These are phyloP conservation scores for Leccinum fuscescens DNA, from an alignment of 1,284 basidiomycete genomes.

Conservation along the genomic window DNA sequence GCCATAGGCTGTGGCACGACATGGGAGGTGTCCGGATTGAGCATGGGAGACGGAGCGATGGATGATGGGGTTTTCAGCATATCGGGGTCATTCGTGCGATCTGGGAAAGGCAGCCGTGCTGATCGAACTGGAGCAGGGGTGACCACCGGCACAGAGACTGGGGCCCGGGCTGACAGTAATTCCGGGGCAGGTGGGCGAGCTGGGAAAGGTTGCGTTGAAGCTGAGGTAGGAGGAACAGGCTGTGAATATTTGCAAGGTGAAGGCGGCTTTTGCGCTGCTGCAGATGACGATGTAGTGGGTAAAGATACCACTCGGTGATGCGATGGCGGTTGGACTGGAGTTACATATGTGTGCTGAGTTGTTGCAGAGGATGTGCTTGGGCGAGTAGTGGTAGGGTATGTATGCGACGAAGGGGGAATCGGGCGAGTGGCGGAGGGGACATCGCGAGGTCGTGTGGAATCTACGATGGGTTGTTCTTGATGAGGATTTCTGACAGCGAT, in stretches of 20 bases:
- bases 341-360: slow-evolving; percentile 24
- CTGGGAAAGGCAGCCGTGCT: slow-evolving; percentile 13
- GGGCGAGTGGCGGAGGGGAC: slow-evolving; percentile 19
- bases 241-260: slow-evolving; percentile 34
- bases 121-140: slow-evolving; percentile 25
- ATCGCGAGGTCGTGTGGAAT: slow-evolving; percentile 28
- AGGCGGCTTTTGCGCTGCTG: slow-evolving; percentile 23
- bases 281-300: slow-evolving; percentile 19
- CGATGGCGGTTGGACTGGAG: slow-evolving; percentile 17
- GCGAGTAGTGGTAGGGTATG: slow-evolving; percentile 24
- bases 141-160: slow-evolving; percentile 20
- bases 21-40: slow-evolving; percentile 19
- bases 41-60: slow-evolving; percentile 43
- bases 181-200: slow-evolving; percentile 22
- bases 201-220: slow-evolving; percentile 34
- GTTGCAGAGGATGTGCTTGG: slow-evolving; percentile 16
- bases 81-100: slow-evolving; percentile 41
- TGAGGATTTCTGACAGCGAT: slow-evolving; percentile 17
- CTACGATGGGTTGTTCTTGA: slow-evolving; percentile 22
- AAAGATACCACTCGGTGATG: slow-evolving; percentile 33
- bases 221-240: slow-evolving; percentile 22
- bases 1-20: slow-evolving; percentile 10
- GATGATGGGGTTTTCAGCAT: slow-evolving; percentile 55
- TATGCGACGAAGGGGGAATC: slow-evolving; percentile 21
- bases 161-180: slow-evolving; percentile 15